phyloP scores from a whole-genome alignment of 768 basidiomycete genomes.

The Kwoniella mangroviensis region DNA sequence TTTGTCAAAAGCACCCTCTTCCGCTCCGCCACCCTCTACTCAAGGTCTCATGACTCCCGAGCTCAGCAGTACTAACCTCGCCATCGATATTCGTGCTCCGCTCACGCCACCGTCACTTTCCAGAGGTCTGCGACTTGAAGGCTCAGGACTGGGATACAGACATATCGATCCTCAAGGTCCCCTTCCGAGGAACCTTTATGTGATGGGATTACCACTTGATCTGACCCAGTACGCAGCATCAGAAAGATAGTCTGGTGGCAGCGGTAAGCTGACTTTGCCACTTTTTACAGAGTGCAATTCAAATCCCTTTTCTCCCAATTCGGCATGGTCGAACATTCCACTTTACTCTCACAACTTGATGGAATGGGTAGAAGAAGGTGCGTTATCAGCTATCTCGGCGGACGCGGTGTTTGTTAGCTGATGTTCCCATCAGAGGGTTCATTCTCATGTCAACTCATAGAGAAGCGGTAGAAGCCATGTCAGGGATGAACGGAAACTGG shows the following conservation, averaged over 20 bases:
- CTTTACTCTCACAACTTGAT: conserved; percentile 46
- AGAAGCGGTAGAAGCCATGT: conserved; percentile 38
- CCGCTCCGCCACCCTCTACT: background rate
- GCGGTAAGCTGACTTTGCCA: background rate
- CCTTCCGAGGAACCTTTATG: conserved; percentile 45
- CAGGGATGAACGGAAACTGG: conserved; percentile 30
- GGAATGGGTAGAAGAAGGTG: conserved; percentile 41
- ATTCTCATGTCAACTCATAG: conserved; percentile 47
- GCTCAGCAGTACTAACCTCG: background rate
- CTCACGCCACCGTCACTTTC: conserved; percentile 15
- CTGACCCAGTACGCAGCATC: conserved; percentile 40
- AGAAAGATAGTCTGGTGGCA: background rate
- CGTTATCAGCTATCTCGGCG: background rate
- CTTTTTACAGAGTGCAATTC: conserved; percentile 46
- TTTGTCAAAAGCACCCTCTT: conserved; percentile 14
- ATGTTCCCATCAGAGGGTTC: conserved; percentile 34
- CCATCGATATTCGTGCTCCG: conserved; percentile 17
- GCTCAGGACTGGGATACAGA: conserved; percentile 16
- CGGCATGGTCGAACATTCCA: conserved; percentile 48
- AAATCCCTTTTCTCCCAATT: conserved; percentile 31
- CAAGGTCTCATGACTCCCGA: conserved; percentile 18
- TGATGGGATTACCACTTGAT: conserved; percentile 43
- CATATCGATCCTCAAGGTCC: conserved; percentile 34
- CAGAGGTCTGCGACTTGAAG: conserved; percentile 13
- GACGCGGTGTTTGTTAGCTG: background rate